Percentiles rank a stretch among this genome's conserved stretches.
Evolutionary conservation across 2,329 filamentous ascomycete species (phyloP).

Genomic region (Tolypocladium ovalisporum): DNA sequence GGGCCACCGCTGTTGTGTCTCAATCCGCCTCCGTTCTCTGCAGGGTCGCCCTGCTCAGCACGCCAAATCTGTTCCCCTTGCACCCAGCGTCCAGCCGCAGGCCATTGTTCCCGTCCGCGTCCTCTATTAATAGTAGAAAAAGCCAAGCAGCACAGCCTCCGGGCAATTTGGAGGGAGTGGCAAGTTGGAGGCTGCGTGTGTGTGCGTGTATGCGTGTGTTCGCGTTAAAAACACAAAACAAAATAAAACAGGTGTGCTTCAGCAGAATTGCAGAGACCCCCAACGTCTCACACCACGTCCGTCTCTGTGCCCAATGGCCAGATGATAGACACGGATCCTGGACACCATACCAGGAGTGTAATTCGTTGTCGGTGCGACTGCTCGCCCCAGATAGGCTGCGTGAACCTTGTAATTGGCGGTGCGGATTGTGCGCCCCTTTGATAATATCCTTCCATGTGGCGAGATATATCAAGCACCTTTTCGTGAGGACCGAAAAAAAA

Average conservation of each 20-base stretch:
- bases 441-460: neutral
- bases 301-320: neutral
- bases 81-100: neutral
- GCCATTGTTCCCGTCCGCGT: neutral
- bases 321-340: neutral
- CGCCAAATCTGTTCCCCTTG: neutral
- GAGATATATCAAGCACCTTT: neutral
- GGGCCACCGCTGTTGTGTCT: neutral
- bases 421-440: neutral
- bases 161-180: neutral
- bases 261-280: neutral
- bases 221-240: neutral
- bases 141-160: neutral
- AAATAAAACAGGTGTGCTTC: neutral
- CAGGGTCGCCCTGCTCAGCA: neutral
- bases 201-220: neutral
- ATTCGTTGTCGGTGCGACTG: neutral
- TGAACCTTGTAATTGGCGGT: neutral
- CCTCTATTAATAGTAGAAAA: neutral
- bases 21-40: neutral
- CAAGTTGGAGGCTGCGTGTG: neutral
- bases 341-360: neutral
- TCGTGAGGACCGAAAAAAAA: neutral
- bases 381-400: neutral
- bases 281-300: neutral